A percentile compares a stretch with the other conserved stretches of the same genome.
Conservation (phyloP, 1,139 yeast species). For the Zygosaccharomyces sapae region DNA sequence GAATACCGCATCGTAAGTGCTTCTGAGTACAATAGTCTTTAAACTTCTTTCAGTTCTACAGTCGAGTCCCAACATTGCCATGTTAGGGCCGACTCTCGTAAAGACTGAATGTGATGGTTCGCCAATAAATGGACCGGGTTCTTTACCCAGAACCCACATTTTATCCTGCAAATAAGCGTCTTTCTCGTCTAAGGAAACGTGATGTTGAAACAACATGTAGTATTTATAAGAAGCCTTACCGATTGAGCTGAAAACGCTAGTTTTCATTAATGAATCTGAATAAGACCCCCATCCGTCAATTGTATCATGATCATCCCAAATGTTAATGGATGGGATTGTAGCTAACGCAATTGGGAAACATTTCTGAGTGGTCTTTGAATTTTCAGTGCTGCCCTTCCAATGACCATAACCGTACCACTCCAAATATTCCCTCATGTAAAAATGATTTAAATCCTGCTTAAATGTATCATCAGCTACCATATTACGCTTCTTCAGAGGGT, state of each 20-base stretch:
- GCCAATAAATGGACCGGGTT: constrained; percentile 61
- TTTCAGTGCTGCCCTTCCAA: constrained; percentile 68
- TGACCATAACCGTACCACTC: constrained; percentile 88
- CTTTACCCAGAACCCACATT: constrained; percentile 53
- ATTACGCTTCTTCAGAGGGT: constrained; percentile 44
- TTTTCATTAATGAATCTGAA: constrained; percentile 65
- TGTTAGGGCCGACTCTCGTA: constrained; percentile 67
- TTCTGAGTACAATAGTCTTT: constrained; percentile 50
- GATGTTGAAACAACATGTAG: constrained; percentile 90
- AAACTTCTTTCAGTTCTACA: constrained; percentile 86
- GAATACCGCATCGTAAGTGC: constrained; percentile 61
- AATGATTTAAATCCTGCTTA: constrained; percentile 53
- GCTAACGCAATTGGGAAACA: constrained; percentile 73
- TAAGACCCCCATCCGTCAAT: constrained; percentile 96
- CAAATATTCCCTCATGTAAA: constrained; percentile 67
- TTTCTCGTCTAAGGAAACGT: constrained; percentile 48
- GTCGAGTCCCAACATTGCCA: constrained; percentile 75
- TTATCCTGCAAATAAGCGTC: constrained; percentile 43
- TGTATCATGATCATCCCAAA: constrained; percentile 88
- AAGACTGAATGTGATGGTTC: constrained; percentile 64
- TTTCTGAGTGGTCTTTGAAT: constrained; percentile 51
- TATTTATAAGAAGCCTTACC: constrained; percentile 79
- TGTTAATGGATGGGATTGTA: constrained; percentile 76
- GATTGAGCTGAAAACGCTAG: constrained; percentile 61
- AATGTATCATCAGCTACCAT: constrained; percentile 48